phyloP scores from a whole-genome alignment of 768 basidiomycete species.

The Ephemerocybe angulata region DNA sequence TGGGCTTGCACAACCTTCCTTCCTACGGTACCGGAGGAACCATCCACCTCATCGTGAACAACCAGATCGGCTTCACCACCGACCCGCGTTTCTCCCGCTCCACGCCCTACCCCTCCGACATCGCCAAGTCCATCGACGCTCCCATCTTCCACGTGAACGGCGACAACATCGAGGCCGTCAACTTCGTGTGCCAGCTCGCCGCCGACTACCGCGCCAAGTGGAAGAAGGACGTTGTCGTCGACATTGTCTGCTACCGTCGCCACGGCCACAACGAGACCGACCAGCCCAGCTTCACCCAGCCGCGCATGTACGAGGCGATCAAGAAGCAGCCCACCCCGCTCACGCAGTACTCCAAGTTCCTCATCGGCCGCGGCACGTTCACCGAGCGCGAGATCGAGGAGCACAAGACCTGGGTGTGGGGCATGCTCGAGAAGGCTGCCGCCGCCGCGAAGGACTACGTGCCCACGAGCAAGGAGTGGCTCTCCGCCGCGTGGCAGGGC shows the following conservation, averaged over 20 bases:
- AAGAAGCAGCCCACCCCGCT: constrained; percentile 90
- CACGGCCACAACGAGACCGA: constrained; percentile 99
- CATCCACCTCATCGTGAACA: constrained; percentile 97
- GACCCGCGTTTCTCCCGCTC: constrained; percentile 97
- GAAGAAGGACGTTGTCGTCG: constrained; percentile 98
- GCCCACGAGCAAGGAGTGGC: constrained; percentile 93
- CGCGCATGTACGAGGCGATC: constrained; percentile 97
- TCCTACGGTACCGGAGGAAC: constrained; percentile 97
- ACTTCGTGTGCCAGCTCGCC: constrained; percentile 96
- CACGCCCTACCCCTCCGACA: constrained; percentile 96
- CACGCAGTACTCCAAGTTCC: constrained; percentile 87
- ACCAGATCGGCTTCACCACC: constrained; percentile 99
- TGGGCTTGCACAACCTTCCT: constrained; percentile 95
- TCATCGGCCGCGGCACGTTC: constrained; percentile 89
- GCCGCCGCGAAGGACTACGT: constrained; percentile 93
- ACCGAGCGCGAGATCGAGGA: constrained; percentile 96
- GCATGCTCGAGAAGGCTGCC: constrained; percentile 96
- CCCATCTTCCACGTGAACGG: constrained; percentile 99
- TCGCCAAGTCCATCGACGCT: constrained; percentile 96
- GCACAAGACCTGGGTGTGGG: constrained; percentile 99
- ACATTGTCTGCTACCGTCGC: constrained; percentile 98
- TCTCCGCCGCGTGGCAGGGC: constrained; percentile 95
- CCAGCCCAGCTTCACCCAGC: constrained; percentile 98
- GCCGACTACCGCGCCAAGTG: constrained; percentile 98
- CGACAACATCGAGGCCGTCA: constrained; percentile 97